These are phyloP conservation scores for Hanseniaspora occidentalis DNA, from an alignment of 805 yeast species.

Conservation along the genomic window DNA sequence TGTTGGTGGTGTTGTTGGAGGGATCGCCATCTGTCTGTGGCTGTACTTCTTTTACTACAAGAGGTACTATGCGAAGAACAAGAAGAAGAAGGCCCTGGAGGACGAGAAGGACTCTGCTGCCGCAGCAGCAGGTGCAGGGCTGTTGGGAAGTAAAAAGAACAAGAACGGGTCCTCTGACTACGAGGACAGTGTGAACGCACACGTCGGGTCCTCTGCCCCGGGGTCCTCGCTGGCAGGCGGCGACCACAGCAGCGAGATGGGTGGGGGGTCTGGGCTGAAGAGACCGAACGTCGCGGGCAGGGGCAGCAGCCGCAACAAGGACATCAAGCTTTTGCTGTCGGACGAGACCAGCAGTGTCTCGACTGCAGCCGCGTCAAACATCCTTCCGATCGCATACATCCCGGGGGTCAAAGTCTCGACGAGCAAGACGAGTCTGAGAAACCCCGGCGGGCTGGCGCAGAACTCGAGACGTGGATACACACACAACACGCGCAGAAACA, in stretches of 20 bases:
- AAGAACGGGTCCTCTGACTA: not conserved
- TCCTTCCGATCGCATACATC: slow-evolving; percentile 83
- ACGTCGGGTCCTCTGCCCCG: not conserved
- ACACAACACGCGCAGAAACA: slow-evolving; percentile 7
- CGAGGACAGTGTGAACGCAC: not conserved
- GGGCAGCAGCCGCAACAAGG: not conserved
- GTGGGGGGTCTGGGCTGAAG: too few species aligned
- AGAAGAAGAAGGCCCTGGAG: slow-evolving; percentile 19
- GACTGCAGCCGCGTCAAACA: slow-evolving; percentile 65
- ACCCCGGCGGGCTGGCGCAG: slow-evolving; percentile 12
- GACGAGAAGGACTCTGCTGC: slow-evolving; percentile 18
- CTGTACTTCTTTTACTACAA: slow-evolving; percentile 29
- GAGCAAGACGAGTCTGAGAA: slow-evolving; percentile 2
- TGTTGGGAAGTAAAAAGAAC: slow-evolving; percentile 3
- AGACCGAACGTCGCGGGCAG: not conserved
- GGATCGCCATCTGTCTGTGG: slow-evolving; percentile 26
- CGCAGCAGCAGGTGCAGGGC: slow-evolving; percentile 18
- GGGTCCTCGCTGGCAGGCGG: not conserved
- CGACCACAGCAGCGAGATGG: too few species aligned
- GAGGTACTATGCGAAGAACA: slow-evolving; percentile 29
- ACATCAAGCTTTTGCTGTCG: too few species aligned
- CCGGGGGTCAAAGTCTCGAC: slow-evolving; percentile 66
- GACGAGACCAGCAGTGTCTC: slow-evolving; percentile 8
- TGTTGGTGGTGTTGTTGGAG: slow-evolving; percentile 44
- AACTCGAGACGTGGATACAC: slow-evolving; percentile 4